These are phyloP conservation scores for Metschnikowia baotianmanensis DNA, from an alignment of 805 yeast species.

Conservation along the genomic window DNA sequence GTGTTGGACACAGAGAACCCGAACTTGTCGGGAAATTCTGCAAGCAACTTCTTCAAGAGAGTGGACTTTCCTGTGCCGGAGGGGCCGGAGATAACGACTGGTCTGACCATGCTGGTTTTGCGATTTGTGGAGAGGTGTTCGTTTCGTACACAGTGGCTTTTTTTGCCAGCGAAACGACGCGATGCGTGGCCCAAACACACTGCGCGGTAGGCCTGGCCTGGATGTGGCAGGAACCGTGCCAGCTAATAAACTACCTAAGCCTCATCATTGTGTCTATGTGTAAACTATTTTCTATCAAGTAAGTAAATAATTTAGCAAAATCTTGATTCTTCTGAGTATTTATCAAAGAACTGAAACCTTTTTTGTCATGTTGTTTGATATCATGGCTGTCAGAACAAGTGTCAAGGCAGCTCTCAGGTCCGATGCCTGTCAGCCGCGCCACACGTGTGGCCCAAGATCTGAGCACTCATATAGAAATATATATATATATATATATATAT, in stretches of 20 bases:
- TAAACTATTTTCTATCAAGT: too few relatives aligned
- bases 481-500: too few relatives aligned
- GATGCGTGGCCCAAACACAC: constrained; percentile 7
- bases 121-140: not conserved
- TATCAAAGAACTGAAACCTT: too few relatives aligned
- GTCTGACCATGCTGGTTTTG: constrained; percentile 49
- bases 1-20: constrained; percentile 95
- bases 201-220: constrained; percentile 5
- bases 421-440: too few relatives aligned
- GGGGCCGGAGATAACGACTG: constrained; percentile 95
- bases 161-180: constrained; percentile 1
- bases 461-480: too few relatives aligned
- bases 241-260: not conserved
- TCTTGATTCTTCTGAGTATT: too few relatives aligned
- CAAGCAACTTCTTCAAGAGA: constrained; percentile 80
- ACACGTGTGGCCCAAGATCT: too few relatives aligned
- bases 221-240: not conserved
- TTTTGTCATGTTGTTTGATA: too few relatives aligned
- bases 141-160: not conserved
- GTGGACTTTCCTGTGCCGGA: constrained; percentile 97
- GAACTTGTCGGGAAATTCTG: constrained; percentile 84
- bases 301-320: too few relatives aligned
- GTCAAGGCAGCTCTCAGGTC: too few relatives aligned
- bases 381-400: too few relatives aligned
- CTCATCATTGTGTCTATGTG: too few relatives aligned